phyloP scores from a whole-genome alignment of 495 filamentous ascomycete genomes.

The Penicillium waksmanii region DNA sequence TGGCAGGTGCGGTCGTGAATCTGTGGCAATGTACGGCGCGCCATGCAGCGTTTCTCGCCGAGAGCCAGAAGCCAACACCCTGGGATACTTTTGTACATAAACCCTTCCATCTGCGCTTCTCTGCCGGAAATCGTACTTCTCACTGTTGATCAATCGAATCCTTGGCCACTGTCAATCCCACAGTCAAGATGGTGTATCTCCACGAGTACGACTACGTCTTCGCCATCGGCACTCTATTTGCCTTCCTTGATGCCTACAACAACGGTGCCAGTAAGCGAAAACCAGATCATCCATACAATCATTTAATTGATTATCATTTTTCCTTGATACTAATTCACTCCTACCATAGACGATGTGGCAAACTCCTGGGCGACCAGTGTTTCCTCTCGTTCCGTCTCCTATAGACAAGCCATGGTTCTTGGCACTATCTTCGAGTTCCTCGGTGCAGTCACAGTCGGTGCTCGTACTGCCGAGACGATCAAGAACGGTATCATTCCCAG shows the following conservation, averaged over 20 bases:
- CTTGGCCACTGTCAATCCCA: conserved; percentile 7
- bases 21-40: neutral
- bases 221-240: conserved; percentile 76
- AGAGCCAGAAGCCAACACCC: neutral
- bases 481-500: conserved; percentile 60
- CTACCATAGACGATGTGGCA: conserved; percentile 66
- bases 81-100: conserved; percentile 17
- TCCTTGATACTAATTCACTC: neutral
- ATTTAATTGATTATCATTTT: neutral
- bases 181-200: conserved; percentile 55
- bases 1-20: neutral
- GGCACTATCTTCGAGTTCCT: conserved; percentile 66
- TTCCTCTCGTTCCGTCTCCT: conserved; percentile 68
- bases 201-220: conserved; percentile 71
- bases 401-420: conserved; percentile 68
- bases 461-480: conserved; percentile 63
- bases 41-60: conserved; percentile 7
- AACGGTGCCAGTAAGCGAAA: conserved; percentile 63
- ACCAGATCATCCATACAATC: neutral
- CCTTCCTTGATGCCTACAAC: conserved; percentile 73
- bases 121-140: conserved; percentile 5
- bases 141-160: conserved; percentile 3
- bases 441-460: conserved; percentile 62
- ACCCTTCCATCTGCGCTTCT: conserved; percentile 3
- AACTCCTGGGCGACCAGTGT: conserved; percentile 76